A percentile compares a stretch with the other conserved stretches of the same genome.
Evolutionary conservation across 2,329 filamentous ascomycete genomes (phyloP).

Genomic region (Byssothecium circinans): DNA sequence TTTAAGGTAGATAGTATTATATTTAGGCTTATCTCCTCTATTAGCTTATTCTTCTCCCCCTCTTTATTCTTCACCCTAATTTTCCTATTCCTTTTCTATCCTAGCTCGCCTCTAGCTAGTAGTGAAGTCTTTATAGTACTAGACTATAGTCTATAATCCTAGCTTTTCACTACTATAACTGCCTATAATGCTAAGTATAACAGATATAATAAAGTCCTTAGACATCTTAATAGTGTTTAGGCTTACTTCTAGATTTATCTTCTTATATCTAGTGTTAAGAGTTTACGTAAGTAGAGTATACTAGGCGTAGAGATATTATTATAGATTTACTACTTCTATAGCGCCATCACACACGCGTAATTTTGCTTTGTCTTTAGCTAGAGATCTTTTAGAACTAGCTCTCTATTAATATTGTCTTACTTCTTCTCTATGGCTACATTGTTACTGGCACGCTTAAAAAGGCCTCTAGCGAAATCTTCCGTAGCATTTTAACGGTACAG

Average conservation of each 20-base stretch:
- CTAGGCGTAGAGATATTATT: conserved; percentile 5
- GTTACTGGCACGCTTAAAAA: conserved; percentile 7
- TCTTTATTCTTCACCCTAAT: conserved; percentile 12
- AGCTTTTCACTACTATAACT: conserved; percentile 10
- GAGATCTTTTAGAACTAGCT: conserved; percentile 9
- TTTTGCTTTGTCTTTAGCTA: conserved; percentile 12
- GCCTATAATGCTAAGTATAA: conserved; percentile 8
- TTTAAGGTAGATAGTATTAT: conserved; percentile 14
- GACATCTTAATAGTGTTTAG: conserved; percentile 9
- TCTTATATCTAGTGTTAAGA: conserved; percentile 9
- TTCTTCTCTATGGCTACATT: conserved; percentile 11
- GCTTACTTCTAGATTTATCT: conserved; percentile 4
- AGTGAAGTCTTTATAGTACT: conserved; percentile 15
- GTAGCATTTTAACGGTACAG: conserved; percentile 7
- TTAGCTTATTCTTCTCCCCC: conserved; percentile 8
- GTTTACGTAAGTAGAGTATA: conserved; percentile 5
- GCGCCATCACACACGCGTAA: conserved; percentile 5
- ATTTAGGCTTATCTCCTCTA: conserved; percentile 13
- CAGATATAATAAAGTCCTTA: conserved; percentile 9
- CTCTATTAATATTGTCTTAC: conserved; percentile 8
- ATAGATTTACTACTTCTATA: conserved; percentile 9
- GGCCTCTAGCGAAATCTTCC: conserved; percentile 10
- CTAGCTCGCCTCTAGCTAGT: conserved; percentile 13
- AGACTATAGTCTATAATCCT: conserved; percentile 9
- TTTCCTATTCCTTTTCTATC: conserved; percentile 12